Percentiles rank a stretch among this genome's conserved stretches.
phyloP scores from a whole-genome alignment of 257 asterid species.

The Solanum bulbocastanum region DNA sequence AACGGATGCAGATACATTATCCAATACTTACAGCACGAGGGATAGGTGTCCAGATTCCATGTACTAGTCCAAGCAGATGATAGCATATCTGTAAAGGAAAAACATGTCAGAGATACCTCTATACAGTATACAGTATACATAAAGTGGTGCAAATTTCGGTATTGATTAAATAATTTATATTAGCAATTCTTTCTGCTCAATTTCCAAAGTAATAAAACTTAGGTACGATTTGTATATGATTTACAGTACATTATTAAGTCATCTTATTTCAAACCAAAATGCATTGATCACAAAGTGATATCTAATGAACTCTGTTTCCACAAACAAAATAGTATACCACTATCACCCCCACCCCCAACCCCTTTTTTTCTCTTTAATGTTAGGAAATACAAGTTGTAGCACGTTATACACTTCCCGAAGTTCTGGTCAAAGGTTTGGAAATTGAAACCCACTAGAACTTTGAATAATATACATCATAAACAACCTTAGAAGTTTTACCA shows the following conservation, averaged over 20 bases:
- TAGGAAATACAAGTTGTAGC: background rate
- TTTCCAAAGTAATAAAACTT: background rate
- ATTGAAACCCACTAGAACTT: background rate
- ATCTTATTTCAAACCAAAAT: background rate
- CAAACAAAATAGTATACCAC: background rate
- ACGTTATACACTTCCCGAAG: background rate
- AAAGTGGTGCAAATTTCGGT: background rate
- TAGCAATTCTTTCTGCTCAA: background rate
- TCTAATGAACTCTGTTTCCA: background rate
- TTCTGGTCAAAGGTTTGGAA: background rate
- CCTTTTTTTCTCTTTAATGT: background rate
- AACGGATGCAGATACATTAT: constrained; percentile 1
- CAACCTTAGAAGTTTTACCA: background rate
- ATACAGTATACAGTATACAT: background rate
- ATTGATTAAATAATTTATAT: background rate
- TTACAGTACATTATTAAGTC: background rate
- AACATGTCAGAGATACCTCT: constrained; percentile 6
- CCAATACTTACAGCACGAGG: constrained; percentile 72
- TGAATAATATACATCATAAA: background rate
- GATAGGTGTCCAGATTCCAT: constrained; percentile 93
- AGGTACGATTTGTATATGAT: background rate
- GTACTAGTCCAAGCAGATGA: constrained; percentile 92
- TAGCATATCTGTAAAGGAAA: constrained; percentile 61
- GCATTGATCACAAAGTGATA: background rate
- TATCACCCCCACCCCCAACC: background rate